Percentiles rank a stretch among this genome's conserved stretches.
Evolutionary conservation across 2,329 filamentous ascomycete species (phyloP).

Genomic region (Fusarium abutilonis): DNA sequence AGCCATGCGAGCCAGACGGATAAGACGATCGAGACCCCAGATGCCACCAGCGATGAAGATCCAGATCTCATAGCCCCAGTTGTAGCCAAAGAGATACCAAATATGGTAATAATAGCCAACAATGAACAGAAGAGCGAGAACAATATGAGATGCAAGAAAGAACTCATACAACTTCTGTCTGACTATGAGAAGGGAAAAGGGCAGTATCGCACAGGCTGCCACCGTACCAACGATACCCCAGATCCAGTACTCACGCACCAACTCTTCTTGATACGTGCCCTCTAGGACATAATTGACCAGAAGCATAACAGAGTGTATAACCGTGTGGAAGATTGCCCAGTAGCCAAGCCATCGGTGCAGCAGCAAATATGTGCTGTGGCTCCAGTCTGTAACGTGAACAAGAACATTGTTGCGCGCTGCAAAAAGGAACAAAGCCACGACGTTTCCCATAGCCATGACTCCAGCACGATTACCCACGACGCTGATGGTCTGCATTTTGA

Average conservation of each 20-base stretch:
- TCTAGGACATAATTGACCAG: slow-evolving; percentile 42
- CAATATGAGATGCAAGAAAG: slow-evolving; percentile 49
- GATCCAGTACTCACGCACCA: slow-evolving; percentile 46
- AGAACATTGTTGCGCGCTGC: slow-evolving; percentile 51
- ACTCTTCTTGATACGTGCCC: slow-evolving; percentile 42
- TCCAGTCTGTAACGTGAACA: slow-evolving; percentile 51
- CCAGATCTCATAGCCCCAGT: slow-evolving; percentile 54
- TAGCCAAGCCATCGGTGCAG: slow-evolving; percentile 59
- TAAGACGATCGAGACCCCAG: slow-evolving; percentile 47
- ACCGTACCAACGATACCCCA: slow-evolving; percentile 50
- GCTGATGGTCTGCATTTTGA: slow-evolving; percentile 44
- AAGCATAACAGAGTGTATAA: slow-evolving; percentile 55
- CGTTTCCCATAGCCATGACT: slow-evolving; percentile 49
- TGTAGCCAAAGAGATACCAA: slow-evolving; percentile 48
- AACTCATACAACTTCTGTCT: slow-evolving; percentile 48
- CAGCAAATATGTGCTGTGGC: slow-evolving; percentile 50
- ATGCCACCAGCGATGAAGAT: slow-evolving; percentile 43
- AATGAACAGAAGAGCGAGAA: slow-evolving; percentile 48
- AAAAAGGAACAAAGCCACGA: slow-evolving; percentile 49
- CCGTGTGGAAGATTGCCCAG: slow-evolving; percentile 83
- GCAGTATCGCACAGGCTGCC: slow-evolving; percentile 42
- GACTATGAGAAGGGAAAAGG: slow-evolving; percentile 43
- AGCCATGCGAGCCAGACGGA: slow-evolving; percentile 43
- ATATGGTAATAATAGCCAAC: slow-evolving; percentile 52
- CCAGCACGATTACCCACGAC: slow-evolving; percentile 52